Evolutionary conservation across 371 early-diverging fungal species (phyloP).

Genomic region (Mortierella sp.): DNA sequence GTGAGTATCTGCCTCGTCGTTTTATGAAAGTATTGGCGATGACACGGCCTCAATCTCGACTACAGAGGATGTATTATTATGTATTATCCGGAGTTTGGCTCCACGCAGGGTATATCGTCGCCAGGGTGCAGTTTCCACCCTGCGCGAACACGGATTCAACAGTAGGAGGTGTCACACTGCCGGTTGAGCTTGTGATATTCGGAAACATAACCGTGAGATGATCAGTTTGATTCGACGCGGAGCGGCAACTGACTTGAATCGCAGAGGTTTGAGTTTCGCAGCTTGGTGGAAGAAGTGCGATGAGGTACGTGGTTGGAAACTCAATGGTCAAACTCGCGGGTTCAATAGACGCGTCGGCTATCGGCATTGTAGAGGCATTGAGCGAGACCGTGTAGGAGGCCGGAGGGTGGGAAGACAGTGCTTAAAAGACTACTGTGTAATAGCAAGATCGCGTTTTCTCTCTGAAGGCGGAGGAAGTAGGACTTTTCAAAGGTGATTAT

Average conservation of each 20-base stretch:
- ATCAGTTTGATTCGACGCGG: neutral
- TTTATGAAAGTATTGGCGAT: too few species aligned
- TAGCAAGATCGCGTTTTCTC: constrained; percentile 15
- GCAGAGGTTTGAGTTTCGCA: constrained; percentile 3
- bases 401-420: neutral
- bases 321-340: constrained; percentile 1
- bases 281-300: neutral
- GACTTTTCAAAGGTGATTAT: too few species aligned
- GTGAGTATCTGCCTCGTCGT: neutral
- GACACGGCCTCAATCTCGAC: too few species aligned
- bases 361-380: neutral
- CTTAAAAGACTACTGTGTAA: constrained; percentile 5
- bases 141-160: too few species aligned
- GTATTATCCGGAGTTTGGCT: too few species aligned
- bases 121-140: too few species aligned
- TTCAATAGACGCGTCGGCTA: constrained; percentile 2
- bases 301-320: constrained; percentile 10
- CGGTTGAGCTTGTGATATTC: too few species aligned
- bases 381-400: constrained; percentile 12
- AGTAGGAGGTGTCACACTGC: too few species aligned
- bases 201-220: neutral
- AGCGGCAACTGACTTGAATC: constrained; percentile 4
- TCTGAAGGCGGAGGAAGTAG: too few species aligned
- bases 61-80: too few species aligned
- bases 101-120: too few species aligned